Percentiles rank a stretch among this genome's conserved stretches.
These are phyloP conservation scores for Saturnispora hagleri DNA, from an alignment of 805 yeast species.

Conservation along the genomic window DNA sequence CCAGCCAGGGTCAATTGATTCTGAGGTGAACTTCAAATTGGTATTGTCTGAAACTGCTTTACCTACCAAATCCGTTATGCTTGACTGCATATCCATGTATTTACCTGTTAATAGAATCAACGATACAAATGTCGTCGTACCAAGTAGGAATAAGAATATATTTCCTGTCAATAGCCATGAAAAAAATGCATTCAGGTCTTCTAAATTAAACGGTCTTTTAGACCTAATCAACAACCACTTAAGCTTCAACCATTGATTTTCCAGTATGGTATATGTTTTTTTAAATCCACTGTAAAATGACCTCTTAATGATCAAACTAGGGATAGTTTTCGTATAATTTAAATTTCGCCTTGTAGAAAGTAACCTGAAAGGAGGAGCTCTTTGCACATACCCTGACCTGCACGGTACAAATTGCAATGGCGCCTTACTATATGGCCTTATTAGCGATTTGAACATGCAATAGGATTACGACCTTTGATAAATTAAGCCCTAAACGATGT, in stretches of 20 bases:
- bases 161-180: slow-evolving; percentile 92
- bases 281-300: neutral
- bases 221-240: slow-evolving; percentile 73
- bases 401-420: neutral
- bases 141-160: slow-evolving; percentile 65
- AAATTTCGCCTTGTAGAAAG: neutral
- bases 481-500: neutral
- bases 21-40: slow-evolving; percentile 76
- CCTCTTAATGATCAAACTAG: neutral
- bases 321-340: neutral
- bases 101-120: slow-evolving; percentile 66
- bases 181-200: slow-evolving; percentile 81
- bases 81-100: slow-evolving; percentile 82
- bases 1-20: slow-evolving; percentile 90
- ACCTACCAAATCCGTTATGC: slow-evolving; percentile 74
- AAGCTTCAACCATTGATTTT: slow-evolving; percentile 23
- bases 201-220: slow-evolving; percentile 81
- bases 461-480: neutral
- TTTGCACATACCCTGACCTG: neutral
- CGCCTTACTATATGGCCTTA: neutral
- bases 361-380: neutral
- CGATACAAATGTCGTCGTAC: slow-evolving; percentile 90
- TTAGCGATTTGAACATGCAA: neutral
- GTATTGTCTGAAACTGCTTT: slow-evolving; percentile 76
- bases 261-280: neutral